phyloP scores from a whole-genome alignment of 768 basidiomycete genomes.

The Lactarius tabidus region DNA sequence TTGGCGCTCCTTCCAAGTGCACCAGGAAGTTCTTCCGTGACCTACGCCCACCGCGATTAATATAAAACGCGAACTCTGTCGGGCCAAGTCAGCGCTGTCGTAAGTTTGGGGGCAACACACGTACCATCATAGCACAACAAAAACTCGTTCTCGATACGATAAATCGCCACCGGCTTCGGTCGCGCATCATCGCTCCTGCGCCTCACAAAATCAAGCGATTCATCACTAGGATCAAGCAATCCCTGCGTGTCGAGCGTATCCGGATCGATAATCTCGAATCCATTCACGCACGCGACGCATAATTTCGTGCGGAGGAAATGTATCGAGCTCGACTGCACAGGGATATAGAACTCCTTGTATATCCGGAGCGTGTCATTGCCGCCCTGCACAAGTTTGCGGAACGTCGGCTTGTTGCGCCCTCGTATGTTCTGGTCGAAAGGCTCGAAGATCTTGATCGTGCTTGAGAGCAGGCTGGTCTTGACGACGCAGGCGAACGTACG shows the following conservation, averaged over 20 bases:
- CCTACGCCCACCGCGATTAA: conserved; percentile 87
- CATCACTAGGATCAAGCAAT: conserved; percentile 87
- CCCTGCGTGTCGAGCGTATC: conserved; percentile 97
- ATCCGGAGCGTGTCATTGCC: conserved; percentile 96
- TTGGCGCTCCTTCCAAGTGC: too few relatives aligned
- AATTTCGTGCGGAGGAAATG: conserved; percentile 97
- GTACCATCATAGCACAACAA: conserved; percentile 94
- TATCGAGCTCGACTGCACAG: conserved; percentile 92
- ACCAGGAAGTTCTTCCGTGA: too few relatives aligned
- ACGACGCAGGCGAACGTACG: conserved; percentile 37
- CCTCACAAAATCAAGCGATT: conserved; percentile 88
- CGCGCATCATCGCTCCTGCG: conserved; percentile 63
- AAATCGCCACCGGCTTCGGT: conserved; percentile 64
- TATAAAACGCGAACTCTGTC: conserved; percentile 96
- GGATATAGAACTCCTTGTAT: conserved; percentile 99
- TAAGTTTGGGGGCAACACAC: conserved; percentile 27
- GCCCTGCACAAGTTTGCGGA: conserved; percentile 89
- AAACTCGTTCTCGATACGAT: conserved; percentile 95
- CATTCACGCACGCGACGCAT: conserved; percentile 91
- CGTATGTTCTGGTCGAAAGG: conserved; percentile 85
- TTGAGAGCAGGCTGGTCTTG: conserved; percentile 71
- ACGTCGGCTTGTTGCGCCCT: conserved; percentile 82
- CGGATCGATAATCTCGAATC: conserved; percentile 99
- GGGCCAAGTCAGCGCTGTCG: background rate
- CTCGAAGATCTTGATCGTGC: too few relatives aligned